phyloP scores from a whole-genome alignment of 768 basidiomycete species.

The Inosperma sp. region DNA sequence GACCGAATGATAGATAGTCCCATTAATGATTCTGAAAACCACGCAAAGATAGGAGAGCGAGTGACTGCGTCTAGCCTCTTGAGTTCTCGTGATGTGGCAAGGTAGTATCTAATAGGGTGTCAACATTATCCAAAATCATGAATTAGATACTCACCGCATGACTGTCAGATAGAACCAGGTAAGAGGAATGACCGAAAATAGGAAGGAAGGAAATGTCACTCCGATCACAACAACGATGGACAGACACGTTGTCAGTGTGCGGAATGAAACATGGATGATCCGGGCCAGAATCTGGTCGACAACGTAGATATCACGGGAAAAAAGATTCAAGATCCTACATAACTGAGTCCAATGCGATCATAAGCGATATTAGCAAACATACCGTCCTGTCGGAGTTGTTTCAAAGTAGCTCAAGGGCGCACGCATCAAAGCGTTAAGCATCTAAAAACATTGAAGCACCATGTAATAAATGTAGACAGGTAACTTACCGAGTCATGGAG shows the following conservation, averaged over 20 bases:
- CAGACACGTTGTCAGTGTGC: constrained; percentile 55
- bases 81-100: constrained; percentile 80
- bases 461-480: background rate
- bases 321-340: constrained; percentile 77
- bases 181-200: constrained; percentile 70
- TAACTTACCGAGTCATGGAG: constrained; percentile 70
- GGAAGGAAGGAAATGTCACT: constrained; percentile 74
- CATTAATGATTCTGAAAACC: constrained; percentile 73
- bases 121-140: background rate
- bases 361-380: constrained; percentile 13
- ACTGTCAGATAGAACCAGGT: constrained; percentile 76
- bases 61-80: constrained; percentile 88
- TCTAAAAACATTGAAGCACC: constrained; percentile 39
- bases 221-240: constrained; percentile 73
- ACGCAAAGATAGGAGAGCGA: constrained; percentile 86
- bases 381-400: constrained; percentile 81
- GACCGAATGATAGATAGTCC: constrained; percentile 84
- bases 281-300: constrained; percentile 80
- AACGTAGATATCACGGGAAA: constrained; percentile 84
- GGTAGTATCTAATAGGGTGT: constrained; percentile 63
- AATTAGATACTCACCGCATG: constrained; percentile 54
- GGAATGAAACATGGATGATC: constrained; percentile 66
- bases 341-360: constrained; percentile 1
- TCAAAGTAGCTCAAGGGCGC: constrained; percentile 90
- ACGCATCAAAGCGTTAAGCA: constrained; percentile 74